A percentile compares a stretch with the other conserved stretches of the same genome.
These are phyloP conservation scores for Nothophytophthora sp. DNA, from an alignment of 352 stramenopile genomes.

Conservation along the genomic window DNA sequence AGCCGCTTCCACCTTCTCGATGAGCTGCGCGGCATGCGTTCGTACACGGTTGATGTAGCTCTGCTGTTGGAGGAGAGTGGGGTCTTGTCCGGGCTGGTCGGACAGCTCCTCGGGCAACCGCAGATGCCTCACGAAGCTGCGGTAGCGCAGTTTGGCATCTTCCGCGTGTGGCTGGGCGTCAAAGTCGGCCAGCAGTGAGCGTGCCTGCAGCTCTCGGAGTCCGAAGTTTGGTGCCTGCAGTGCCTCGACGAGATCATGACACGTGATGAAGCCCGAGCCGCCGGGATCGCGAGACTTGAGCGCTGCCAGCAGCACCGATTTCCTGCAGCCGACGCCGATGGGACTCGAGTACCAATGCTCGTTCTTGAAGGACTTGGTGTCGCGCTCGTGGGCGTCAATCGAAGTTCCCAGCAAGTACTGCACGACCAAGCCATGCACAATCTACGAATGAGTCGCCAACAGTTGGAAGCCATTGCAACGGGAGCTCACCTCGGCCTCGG, in stretches of 20 bases:
- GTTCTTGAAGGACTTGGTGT: slow-evolving; percentile 61
- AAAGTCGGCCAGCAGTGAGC: slow-evolving; percentile 34
- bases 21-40: slow-evolving; percentile 33
- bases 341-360: slow-evolving; percentile 58
- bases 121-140: slow-evolving; percentile 43
- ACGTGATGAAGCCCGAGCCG: slow-evolving; percentile 37
- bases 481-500: slow-evolving; percentile 24
- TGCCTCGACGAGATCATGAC: slow-evolving; percentile 27
- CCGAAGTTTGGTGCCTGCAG: slow-evolving; percentile 39
- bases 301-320: slow-evolving; percentile 46
- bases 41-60: slow-evolving; percentile 49
- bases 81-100: slow-evolving; percentile 21
- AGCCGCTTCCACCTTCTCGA: slow-evolving; percentile 22
- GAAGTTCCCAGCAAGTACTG: slow-evolving; percentile 14
- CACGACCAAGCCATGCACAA: neutral
- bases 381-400: slow-evolving; percentile 21
- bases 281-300: slow-evolving; percentile 40
- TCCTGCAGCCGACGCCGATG: slow-evolving; percentile 44
- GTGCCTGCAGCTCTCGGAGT: slow-evolving; percentile 33
- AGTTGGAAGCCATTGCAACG: too few species aligned
- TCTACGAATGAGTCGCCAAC: neutral
- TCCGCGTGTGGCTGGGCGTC: slow-evolving; percentile 19
- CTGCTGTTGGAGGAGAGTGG: slow-evolving; percentile 47
- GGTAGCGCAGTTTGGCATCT: slow-evolving; percentile 36
- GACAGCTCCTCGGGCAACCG: slow-evolving; percentile 12